These are phyloP conservation scores for Alternaria burnsii DNA, from an alignment of 2,329 filamentous ascomycete genomes.

Conservation along the genomic window DNA sequence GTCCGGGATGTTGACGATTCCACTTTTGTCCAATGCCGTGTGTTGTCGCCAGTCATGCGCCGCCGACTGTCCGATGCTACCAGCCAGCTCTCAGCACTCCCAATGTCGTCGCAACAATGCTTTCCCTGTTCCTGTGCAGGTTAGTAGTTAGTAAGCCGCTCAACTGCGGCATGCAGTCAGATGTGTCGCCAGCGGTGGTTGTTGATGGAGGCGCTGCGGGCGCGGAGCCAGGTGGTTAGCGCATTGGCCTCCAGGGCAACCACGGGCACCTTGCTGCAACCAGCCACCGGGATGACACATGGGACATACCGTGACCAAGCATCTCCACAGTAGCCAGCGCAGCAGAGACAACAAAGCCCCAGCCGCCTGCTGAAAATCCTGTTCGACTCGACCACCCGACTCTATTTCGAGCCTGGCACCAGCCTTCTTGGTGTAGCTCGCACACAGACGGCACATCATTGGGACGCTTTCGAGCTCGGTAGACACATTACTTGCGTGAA, in stretches of 20 bases:
- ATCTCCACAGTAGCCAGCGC: slow-evolving; percentile 16
- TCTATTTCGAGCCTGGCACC: neutral
- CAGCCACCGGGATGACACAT: slow-evolving; percentile 17
- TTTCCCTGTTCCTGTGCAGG: slow-evolving; percentile 40
- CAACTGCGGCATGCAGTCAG: slow-evolving; percentile 32
- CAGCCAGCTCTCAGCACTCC: slow-evolving; percentile 20
- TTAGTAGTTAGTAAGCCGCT: slow-evolving; percentile 46
- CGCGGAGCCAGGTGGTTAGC: slow-evolving; percentile 22
- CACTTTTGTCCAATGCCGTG: slow-evolving; percentile 29
- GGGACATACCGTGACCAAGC: slow-evolving; percentile 6
- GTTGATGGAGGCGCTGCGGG: slow-evolving; percentile 28
- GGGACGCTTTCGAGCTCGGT: neutral
- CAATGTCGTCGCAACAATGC: slow-evolving; percentile 15
- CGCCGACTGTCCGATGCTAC: slow-evolving; percentile 28
- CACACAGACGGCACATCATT: neutral
- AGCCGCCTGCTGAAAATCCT: neutral
- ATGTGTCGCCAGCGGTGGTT: slow-evolving; percentile 36
- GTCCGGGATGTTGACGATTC: slow-evolving; percentile 28
- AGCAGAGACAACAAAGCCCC: slow-evolving; percentile 9
- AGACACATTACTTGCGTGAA: neutral
- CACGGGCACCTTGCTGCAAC: slow-evolving; percentile 10
- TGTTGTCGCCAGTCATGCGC: slow-evolving; percentile 38
- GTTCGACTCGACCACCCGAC: neutral
- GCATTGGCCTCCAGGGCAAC: slow-evolving; percentile 24
- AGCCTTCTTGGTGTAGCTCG: neutral